phyloP scores from a whole-genome alignment of 2,329 filamentous ascomycete genomes.

The Westerdykella sp. region DNA sequence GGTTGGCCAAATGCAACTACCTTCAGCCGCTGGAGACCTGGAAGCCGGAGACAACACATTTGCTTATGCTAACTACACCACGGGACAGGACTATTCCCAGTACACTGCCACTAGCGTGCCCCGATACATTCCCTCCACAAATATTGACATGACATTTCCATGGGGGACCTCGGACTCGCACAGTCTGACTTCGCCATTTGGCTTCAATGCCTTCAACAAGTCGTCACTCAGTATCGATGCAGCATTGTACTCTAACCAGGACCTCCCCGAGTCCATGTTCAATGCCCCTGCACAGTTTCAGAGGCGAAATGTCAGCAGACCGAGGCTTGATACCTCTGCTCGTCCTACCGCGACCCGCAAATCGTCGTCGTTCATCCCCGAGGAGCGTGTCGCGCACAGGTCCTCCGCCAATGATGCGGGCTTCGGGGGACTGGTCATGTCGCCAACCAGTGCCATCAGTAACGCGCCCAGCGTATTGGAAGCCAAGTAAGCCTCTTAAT shows the following conservation, averaged over 20 bases:
- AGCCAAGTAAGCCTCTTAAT: conserved; percentile 13
- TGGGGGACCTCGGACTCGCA: conserved; percentile 23
- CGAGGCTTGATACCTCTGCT: conserved; percentile 15
- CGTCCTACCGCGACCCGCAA: conserved; percentile 18
- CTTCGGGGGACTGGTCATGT: conserved; percentile 25
- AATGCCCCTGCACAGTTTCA: conserved; percentile 13
- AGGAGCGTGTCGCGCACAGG: conserved; percentile 16
- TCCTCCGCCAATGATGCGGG: conserved; percentile 19
- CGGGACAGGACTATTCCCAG: conserved; percentile 32
- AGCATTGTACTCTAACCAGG: conserved; percentile 17
- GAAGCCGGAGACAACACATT: conserved; percentile 27
- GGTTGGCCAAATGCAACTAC: conserved; percentile 30
- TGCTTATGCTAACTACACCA: conserved; percentile 34
- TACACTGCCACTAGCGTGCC: conserved; percentile 21
- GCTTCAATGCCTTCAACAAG: conserved; percentile 10
- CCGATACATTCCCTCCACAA: conserved; percentile 17
- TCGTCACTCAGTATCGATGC: conserved; percentile 5
- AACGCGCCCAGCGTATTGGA: conserved; percentile 16
- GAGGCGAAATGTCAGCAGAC: conserved; percentile 14
- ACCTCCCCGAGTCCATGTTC: conserved; percentile 22
- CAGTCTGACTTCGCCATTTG: conserved; percentile 20
- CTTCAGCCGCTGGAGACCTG: conserved; percentile 24
- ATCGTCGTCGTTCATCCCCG: conserved; percentile 24
- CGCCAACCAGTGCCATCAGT: conserved; percentile 27
- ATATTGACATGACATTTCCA: conserved; percentile 14